Percentiles rank a stretch among this genome's conserved stretches.
Evolutionary conservation across 106 monocot species (phyloP).

Genomic region (Dendrobium officinale): DNA sequence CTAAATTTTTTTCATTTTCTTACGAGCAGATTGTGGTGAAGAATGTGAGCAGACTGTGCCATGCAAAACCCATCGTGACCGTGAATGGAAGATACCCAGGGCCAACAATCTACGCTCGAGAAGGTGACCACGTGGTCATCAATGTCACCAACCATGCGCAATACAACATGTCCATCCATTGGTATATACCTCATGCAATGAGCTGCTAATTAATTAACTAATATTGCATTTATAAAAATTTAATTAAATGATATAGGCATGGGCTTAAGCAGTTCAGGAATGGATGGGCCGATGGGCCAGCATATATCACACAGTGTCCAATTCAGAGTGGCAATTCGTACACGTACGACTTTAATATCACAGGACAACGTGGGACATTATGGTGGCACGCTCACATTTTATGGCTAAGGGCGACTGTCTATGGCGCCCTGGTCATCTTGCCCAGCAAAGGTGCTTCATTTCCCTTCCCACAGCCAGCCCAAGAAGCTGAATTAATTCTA

Average conservation of each 20-base stretch:
- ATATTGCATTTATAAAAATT: too few relatives aligned
- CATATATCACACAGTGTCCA: conserved; percentile 39
- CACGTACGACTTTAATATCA: conserved; percentile 20
- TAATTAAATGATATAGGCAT: conserved; percentile 18
- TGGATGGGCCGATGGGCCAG: conserved; percentile 45
- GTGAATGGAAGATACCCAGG: conserved; percentile 22
- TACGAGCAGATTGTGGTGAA: conserved; percentile 16
- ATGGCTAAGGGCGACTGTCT: conserved; percentile 30
- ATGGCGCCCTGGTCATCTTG: conserved; percentile 30
- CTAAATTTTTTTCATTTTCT: too few relatives aligned
- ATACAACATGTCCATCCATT: conserved; percentile 28
- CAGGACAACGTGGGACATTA: conserved; percentile 21
- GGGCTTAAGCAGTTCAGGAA: conserved; percentile 33
- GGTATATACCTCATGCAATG: conserved; percentile 6
- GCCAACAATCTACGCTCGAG: conserved; percentile 19
- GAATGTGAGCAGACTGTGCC: conserved; percentile 24
- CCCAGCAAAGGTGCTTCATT: conserved; percentile 17
- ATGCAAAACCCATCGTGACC: conserved; percentile 19
- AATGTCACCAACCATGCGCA: conserved; percentile 25
- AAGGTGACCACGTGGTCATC: conserved; percentile 22
- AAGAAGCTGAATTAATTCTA: conserved; percentile 12
- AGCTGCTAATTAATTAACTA: too few relatives aligned
- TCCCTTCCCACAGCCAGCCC: conserved; percentile 16
- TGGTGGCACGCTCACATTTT: conserved; percentile 33
- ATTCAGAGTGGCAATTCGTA: conserved; percentile 21